Base-by-base conservation (phyloP, 2,329 filamentous ascomycete genomes). In the Trichoderma hamatum region DNA sequence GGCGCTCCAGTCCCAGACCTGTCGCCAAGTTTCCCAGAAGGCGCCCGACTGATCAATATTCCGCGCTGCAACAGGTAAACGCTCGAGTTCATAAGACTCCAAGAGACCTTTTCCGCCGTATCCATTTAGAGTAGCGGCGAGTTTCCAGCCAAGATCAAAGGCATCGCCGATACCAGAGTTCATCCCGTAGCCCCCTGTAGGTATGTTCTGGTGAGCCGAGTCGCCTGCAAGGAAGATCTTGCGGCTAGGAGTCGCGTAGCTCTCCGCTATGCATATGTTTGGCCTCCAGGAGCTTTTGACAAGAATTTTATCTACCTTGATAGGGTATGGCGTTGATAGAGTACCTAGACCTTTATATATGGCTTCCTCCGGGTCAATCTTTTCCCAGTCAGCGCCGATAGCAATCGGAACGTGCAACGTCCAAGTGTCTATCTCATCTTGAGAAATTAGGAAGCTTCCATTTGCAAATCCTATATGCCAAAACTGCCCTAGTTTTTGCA, bases 141-240 rank as follows among this genome's bases (percentile, higher is more conserved):
- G 71, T 62, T 80, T 80, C 78, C 79, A 80, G 3, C 73, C 78
- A 0, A 80, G 67, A 61, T 79, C 77, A 32, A 78, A 71, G 16
- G 76, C 74, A 64, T 80, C 79, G 4, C 77, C 76, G 3, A 80
- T 76, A 1, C 77, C 78, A 1, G 76, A 78, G 70, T 81, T 81
- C 76, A 80, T 78, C 1, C 79, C 79, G 63, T 80, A 78, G 0
- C 78, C 79, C 9, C 79, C 79, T 19, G 73, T 74, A 0, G 79
- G 79, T 21, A 73, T 75, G 67, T 79, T 78, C 5, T 78, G 75
- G 52, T 81, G 79, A 9, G 79, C 79, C 5, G 79, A 75, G 68
- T 81, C 79, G 24, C 79, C 79, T 6, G 78, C 74, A 2, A 78
- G 68, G 11, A 78, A 73, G 1, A 82, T 76, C 5, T 81, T 78